Conservation (phyloP, 176 grass and related monocot species). For the Hordeum marinum region DNA sequence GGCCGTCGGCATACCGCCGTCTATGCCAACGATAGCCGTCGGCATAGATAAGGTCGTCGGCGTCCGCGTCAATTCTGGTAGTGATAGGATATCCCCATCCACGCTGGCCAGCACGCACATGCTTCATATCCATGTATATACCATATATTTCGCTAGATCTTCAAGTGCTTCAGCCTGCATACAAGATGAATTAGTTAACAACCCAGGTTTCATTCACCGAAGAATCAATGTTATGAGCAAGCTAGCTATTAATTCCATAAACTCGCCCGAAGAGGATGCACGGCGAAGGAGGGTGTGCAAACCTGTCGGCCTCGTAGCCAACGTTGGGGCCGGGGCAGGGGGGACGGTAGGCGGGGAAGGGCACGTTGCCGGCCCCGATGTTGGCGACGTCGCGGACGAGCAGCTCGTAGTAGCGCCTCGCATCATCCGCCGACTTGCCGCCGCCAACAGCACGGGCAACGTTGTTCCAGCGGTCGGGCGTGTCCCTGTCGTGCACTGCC, state of each 20-base stretch:
- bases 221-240: background rate
- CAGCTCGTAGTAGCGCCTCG: constrained; percentile 55
- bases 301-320: too few species aligned
- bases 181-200: background rate
- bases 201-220: background rate
- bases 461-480: constrained; percentile 72
- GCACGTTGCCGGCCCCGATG: constrained; percentile 67
- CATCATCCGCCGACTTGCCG: constrained; percentile 61
- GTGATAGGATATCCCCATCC: too few species aligned
- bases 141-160: constrained; percentile 17
- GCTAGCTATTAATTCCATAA: background rate
- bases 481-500: constrained; percentile 61
- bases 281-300: too few species aligned
- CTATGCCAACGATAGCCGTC: too few species aligned
- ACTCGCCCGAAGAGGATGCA: background rate
- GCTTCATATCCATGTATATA: background rate
- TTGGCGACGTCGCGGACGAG: constrained; percentile 50
- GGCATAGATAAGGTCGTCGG: too few species aligned
- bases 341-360: constrained; percentile 49
- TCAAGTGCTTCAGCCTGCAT: constrained; percentile 58
- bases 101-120: background rate
- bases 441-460: constrained; percentile 64
- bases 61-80: too few species aligned
- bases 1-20: too few species aligned
- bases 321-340: background rate